Conservation (phyloP, 495 filamentous ascomycete genomes). For the Pyrenula aspistea region DNA sequence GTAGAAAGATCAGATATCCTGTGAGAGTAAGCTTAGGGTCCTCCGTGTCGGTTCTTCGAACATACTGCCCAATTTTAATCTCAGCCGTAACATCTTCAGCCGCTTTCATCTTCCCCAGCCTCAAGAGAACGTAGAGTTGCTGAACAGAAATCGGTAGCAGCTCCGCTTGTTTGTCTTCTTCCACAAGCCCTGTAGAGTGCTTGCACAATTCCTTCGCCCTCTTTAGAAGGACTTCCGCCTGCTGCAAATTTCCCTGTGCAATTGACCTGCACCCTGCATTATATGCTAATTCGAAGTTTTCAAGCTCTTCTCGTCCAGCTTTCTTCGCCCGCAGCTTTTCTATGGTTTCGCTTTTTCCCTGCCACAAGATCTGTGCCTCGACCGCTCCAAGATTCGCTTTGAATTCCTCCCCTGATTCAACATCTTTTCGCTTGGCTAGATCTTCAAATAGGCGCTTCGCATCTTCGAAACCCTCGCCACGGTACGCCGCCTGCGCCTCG, state of each 20-base stretch:
- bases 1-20: conserved; percentile 74
- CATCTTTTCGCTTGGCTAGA: conserved; percentile 34
- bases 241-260: conserved; percentile 61
- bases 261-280: conserved; percentile 85
- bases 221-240: conserved; percentile 69
- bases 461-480: conserved; percentile 66
- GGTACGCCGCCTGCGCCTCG: conserved; percentile 81
- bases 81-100: conserved; percentile 54
- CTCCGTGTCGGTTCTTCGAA: conserved; percentile 1
- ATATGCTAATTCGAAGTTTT: conserved; percentile 87
- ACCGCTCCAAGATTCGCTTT: conserved; percentile 73
- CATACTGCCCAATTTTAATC: conserved; percentile 52
- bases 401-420: conserved; percentile 72
- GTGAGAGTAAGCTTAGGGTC: conserved; percentile 13
- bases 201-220: conserved; percentile 78
- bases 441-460: conserved; percentile 58
- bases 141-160: conserved; percentile 78
- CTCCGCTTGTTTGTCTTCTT: conserved; percentile 76
- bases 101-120: conserved; percentile 61
- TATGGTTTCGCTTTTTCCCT: conserved; percentile 42
- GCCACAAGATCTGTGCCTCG: conserved; percentile 81
- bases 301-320: conserved; percentile 61
- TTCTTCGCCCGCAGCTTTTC: conserved; percentile 33
- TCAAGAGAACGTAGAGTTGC: conserved; percentile 66
- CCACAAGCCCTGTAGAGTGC: conserved; percentile 65